Percentiles rank a stretch among this genome's conserved stretches.
These are phyloP conservation scores for Neurospora sp. DNA, from an alignment of 495 filamentous ascomycete genomes.

Conservation along the genomic window DNA sequence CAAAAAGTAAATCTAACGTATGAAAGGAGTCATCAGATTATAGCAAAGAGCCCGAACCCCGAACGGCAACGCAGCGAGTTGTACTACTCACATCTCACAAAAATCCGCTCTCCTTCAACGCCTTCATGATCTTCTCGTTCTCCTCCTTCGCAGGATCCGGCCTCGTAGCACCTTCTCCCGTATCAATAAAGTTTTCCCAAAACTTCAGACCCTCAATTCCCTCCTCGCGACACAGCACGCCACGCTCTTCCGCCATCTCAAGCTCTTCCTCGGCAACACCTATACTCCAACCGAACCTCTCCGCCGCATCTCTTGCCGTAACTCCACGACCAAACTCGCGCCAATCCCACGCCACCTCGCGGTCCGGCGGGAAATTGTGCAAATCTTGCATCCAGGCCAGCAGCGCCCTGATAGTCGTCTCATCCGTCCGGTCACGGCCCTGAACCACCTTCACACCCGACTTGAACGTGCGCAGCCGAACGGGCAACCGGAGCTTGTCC, in stretches of 20 bases:
- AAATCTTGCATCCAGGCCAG: constrained; percentile 68
- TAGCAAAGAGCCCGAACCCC: background rate
- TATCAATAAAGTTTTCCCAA: constrained; percentile 61
- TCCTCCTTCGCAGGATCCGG: constrained; percentile 13
- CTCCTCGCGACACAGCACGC: constrained; percentile 73
- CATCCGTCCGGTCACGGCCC: constrained; percentile 77
- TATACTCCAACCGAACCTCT: constrained; percentile 94
- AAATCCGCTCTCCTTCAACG: constrained; percentile 25
- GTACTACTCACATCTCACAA: constrained; percentile 21
- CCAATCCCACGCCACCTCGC: constrained; percentile 65
- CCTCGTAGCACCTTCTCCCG: constrained; percentile 23
- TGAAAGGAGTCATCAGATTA: background rate
- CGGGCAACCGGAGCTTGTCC: constrained; percentile 79
- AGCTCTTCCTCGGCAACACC: constrained; percentile 95
- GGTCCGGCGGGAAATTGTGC: constrained; percentile 52
- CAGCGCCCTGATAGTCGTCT: constrained; percentile 71
- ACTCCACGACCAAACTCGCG: constrained; percentile 67
- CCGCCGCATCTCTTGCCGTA: constrained; percentile 80
- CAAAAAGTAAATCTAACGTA: background rate
- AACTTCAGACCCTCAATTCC: constrained; percentile 73
- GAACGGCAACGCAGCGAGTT: background rate
- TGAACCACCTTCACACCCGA: constrained; percentile 91
- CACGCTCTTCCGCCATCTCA: constrained; percentile 90
- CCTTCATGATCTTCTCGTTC: constrained; percentile 17
- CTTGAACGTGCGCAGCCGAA: constrained; percentile 79